phyloP scores from a whole-genome alignment of 768 basidiomycete species.

The Pholiota conissans region DNA sequence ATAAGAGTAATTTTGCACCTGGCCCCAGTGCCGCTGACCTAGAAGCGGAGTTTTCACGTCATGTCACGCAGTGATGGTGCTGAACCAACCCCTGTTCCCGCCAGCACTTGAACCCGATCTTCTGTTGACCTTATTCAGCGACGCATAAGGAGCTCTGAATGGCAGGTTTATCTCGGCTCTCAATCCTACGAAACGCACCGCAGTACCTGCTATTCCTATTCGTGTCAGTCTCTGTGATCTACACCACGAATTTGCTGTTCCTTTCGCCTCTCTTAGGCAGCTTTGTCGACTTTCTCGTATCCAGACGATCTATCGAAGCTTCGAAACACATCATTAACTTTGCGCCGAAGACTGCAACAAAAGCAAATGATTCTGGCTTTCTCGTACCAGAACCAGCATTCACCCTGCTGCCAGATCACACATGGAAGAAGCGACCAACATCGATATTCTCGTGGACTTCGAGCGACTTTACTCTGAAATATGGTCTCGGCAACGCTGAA shows the following conservation, averaged over 20 bases:
- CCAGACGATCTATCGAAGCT: slow-evolving; percentile 3
- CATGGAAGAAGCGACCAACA: neutral
- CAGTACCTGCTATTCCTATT: slow-evolving; percentile 23
- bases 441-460: slow-evolving; percentile 31
- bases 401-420: neutral
- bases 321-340: neutral
- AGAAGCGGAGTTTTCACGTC: too few relatives aligned
- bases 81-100: too few relatives aligned
- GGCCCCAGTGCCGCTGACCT: too few relatives aligned
- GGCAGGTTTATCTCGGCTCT: neutral
- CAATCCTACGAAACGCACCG: neutral
- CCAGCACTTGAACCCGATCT: too few relatives aligned
- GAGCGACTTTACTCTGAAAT: slow-evolving; percentile 30
- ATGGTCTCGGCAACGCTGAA: slow-evolving; percentile 32
- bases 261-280: slow-evolving; percentile 31
- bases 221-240: slow-evolving; percentile 38
- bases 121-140: too few relatives aligned
- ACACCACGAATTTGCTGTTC: slow-evolving; percentile 42
- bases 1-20: too few relatives aligned
- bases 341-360: neutral
- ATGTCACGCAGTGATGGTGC: too few relatives aligned
- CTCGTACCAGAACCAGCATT: slow-evolving; percentile 5
- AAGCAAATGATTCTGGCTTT: neutral
- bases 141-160: neutral
- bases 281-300: slow-evolving; percentile 21